Conservation (phyloP, 169 alveolate species). For the Plasmodium adleri region DNA sequence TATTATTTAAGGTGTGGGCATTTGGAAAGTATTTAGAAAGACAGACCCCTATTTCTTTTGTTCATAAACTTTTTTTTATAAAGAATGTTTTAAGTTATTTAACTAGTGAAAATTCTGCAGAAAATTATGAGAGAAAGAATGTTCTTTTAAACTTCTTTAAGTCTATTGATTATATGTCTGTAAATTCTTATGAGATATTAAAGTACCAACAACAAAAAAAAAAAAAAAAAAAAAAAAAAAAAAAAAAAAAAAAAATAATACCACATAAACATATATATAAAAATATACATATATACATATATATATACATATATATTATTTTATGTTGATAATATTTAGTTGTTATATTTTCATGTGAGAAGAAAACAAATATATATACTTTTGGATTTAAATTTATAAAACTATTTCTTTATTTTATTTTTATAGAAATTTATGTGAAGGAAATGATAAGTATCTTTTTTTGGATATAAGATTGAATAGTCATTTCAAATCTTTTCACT, state of each 20-base stretch:
- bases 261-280: too few species aligned
- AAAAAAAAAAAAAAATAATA: too few species aligned
- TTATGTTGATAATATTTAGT: not conserved
- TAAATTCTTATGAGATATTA: conserved; percentile 49
- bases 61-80: conserved; percentile 57
- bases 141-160: conserved; percentile 42
- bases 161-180: conserved; percentile 68
- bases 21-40: conserved; percentile 59
- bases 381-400: too few species aligned
- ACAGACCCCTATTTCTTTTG: conserved; percentile 64
- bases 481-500: conserved; percentile 33
- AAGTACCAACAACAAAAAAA: conserved; percentile 9
- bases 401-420: not conserved
- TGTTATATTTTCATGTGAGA: not conserved
- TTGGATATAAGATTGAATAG: conserved; percentile 41
- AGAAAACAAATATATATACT: too few species aligned
- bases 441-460: conserved; percentile 27
- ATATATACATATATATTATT: not conserved
- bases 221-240: not conserved
- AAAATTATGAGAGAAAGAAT: conserved; percentile 39
- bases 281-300: not conserved
- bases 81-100: conserved; percentile 55
- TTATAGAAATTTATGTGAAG: conserved; percentile 35
- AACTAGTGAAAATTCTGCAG: conserved; percentile 47
- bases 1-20: conserved; percentile 33